Percentiles rank a stretch among this genome's conserved stretches.
These are phyloP conservation scores for Trichoderma cornu-damae DNA, from an alignment of 2,329 filamentous ascomycete genomes.

Conservation along the genomic window DNA sequence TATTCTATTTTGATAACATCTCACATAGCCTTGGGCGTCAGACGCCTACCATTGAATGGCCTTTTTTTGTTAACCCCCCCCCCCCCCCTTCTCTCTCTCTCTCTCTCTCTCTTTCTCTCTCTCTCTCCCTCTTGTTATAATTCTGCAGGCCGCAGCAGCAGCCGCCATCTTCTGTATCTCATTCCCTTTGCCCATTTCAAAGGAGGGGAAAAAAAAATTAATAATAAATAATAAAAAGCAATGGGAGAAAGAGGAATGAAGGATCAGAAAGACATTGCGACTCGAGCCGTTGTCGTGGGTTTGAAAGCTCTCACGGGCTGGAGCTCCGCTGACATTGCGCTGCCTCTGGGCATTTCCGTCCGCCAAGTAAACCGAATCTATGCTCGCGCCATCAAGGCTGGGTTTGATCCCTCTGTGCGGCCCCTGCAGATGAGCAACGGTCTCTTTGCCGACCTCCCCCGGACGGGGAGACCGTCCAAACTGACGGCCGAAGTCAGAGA, in stretches of 20 bases:
- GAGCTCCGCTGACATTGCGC: not conserved
- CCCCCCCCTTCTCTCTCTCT: no score
- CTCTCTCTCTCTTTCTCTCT: no score
- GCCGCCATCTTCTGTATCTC: no score
- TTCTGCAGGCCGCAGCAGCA: no score
- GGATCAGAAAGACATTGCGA: not conserved
- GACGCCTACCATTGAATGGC: no score
- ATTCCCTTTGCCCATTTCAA: no score
- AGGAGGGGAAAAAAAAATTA: not conserved
- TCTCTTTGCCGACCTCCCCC: not conserved
- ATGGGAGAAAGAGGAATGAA: not conserved
- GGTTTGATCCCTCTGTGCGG: not conserved
- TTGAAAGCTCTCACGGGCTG: not conserved
- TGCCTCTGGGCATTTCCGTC: not conserved
- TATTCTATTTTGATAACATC: no score
- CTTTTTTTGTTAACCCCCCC: no score
- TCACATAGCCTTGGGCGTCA: no score
- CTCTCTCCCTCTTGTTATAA: no score
- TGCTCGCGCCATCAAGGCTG: not conserved
- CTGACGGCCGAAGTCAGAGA: not conserved
- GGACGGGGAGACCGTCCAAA: not conserved
- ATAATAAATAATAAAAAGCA: not conserved
- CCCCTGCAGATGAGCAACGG: not conserved
- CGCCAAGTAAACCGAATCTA: not conserved
- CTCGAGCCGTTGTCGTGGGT: not conserved